These are phyloP conservation scores for Neurospora sp. DNA, from an alignment of 495 filamentous ascomycete genomes.

Conservation along the genomic window DNA sequence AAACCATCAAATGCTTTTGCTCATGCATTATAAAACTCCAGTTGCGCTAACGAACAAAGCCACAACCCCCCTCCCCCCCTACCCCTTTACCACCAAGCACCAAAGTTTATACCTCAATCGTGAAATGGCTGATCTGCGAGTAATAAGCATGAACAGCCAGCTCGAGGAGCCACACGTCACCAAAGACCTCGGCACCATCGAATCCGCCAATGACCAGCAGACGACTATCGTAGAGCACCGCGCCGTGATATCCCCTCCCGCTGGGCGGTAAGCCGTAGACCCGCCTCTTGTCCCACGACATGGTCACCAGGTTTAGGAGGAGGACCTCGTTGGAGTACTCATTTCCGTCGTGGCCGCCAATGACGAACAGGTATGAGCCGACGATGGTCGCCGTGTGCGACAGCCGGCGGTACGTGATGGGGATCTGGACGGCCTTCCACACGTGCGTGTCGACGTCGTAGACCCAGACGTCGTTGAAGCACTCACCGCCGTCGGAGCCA, in stretches of 20 bases:
- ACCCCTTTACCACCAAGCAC: not conserved
- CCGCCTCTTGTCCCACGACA: conserved; percentile 53
- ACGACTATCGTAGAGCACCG: conserved; percentile 50
- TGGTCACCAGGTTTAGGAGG: conserved; percentile 55
- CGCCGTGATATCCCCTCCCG: conserved; percentile 53
- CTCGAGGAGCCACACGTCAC: conserved; percentile 52
- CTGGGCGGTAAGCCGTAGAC: conserved; percentile 53
- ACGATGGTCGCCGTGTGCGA: conserved; percentile 57
- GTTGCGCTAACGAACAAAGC: not conserved
- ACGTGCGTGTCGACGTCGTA: conserved; percentile 48
- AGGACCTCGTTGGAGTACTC: conserved; percentile 58
- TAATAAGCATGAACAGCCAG: conserved; percentile 57
- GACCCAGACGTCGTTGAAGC: conserved; percentile 59
- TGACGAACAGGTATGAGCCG: conserved; percentile 54
- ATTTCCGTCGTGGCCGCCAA: conserved; percentile 56
- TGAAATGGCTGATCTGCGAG: conserved; percentile 58
- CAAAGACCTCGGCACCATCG: conserved; percentile 53
- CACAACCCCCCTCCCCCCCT: not conserved
- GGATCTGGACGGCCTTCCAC: conserved; percentile 45
- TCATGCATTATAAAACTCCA: not conserved
- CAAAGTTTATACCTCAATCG: conserved; percentile 45
- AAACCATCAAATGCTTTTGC: not conserved
- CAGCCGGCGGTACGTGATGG: conserved; percentile 45
- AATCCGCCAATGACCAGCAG: conserved; percentile 53
- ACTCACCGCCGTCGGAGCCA: conserved; percentile 55